phyloP scores from a whole-genome alignment of 2,329 filamentous ascomycete species.

The Exutisphaerella laricina region DNA sequence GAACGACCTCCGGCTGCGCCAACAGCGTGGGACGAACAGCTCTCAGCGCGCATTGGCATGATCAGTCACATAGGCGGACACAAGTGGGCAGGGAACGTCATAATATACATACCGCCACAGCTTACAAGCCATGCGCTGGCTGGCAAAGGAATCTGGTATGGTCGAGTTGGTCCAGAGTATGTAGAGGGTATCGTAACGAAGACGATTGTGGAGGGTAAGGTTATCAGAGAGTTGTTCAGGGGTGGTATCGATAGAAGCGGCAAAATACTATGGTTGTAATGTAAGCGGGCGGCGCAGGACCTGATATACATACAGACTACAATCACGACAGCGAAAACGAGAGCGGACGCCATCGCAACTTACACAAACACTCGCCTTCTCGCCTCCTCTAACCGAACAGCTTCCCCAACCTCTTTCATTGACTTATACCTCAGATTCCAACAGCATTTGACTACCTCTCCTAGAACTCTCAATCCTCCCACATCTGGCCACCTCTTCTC shows the following conservation, averaged over 20 bases:
- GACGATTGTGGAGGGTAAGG: conserved; percentile 61
- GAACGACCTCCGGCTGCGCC: conserved; percentile 37
- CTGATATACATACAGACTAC: too few relatives aligned
- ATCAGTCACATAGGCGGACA: conserved; percentile 81
- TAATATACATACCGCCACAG: conserved; percentile 66
- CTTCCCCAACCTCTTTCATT: neutral
- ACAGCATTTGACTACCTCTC: neutral
- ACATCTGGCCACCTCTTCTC: neutral
- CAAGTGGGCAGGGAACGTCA: conserved; percentile 80
- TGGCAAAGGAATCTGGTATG: conserved; percentile 77
- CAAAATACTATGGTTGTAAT: conserved; percentile 28
- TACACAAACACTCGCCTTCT: neutral
- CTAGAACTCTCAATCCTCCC: neutral
- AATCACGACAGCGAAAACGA: neutral
- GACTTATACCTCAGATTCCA: neutral
- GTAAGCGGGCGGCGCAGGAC: neutral
- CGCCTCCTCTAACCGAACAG: neutral
- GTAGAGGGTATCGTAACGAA: conserved; percentile 70
- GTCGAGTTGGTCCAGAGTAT: conserved; percentile 66
- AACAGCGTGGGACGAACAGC: conserved; percentile 21
- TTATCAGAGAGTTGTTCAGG: conserved; percentile 66
- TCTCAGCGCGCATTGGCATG: conserved; percentile 57
- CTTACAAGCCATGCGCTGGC: conserved; percentile 51
- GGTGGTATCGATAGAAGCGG: conserved; percentile 53
- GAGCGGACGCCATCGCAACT: neutral